Evolutionary conservation across 768 basidiomycete species (phyloP).

Genomic region (Leccinum incarnatum): DNA sequence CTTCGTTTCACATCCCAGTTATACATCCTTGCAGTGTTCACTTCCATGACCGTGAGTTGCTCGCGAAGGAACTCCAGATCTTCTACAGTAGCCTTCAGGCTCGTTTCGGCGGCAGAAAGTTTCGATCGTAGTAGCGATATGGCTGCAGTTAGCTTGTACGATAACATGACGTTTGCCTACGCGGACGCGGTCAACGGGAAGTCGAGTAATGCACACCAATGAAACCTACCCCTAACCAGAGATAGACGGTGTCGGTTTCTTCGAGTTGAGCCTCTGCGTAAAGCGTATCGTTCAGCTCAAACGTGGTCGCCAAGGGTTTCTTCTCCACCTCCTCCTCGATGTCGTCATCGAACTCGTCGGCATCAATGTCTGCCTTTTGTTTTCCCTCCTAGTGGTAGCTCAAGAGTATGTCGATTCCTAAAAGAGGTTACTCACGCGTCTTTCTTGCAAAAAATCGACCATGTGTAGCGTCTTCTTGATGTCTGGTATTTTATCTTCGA

Average conservation of each 20-base stretch:
- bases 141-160: constrained; percentile 83
- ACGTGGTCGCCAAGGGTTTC: constrained; percentile 75
- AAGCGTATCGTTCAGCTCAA: constrained; percentile 94
- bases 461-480: constrained; percentile 89
- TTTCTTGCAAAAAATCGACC: constrained; percentile 76
- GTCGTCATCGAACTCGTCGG: constrained; percentile 53
- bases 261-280: constrained; percentile 89
- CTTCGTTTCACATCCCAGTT: constrained; percentile 93
- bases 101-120: constrained; percentile 64
- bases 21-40: constrained; percentile 91
- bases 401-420: not conserved
- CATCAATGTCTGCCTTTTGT: constrained; percentile 32
- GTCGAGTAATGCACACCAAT: not conserved
- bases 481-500: constrained; percentile 96
- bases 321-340: constrained; percentile 33
- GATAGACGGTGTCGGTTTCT: constrained; percentile 82
- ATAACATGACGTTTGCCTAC: constrained; percentile 97
- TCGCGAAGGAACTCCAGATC: constrained; percentile 93
- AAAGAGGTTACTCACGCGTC: constrained; percentile 49
- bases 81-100: constrained; percentile 67
- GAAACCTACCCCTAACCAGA: constrained; percentile 89
- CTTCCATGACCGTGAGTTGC: constrained; percentile 95
- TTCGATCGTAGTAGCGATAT: constrained; percentile 72
- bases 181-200: not conserved
- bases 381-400: constrained; percentile 54